Percentiles rank a stretch among this genome's conserved stretches.
These are phyloP conservation scores for Scheffersomyces insectosa DNA, from an alignment of 1,139 yeast species.

Conservation along the genomic window DNA sequence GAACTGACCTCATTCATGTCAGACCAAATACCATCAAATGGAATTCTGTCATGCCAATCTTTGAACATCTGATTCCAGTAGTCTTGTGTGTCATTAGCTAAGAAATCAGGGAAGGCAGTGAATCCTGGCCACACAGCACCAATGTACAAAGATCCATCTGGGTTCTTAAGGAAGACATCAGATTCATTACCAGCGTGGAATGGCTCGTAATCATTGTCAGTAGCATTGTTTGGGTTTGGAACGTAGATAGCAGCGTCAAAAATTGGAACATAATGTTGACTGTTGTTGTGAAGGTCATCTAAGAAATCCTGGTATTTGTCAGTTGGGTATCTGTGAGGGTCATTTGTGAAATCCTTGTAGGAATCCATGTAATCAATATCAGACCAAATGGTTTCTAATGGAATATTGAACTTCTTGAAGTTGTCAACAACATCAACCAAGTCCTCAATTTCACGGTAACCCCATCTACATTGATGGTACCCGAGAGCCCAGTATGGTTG, in stretches of 20 bases:
- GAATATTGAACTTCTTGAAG: slow-evolving; percentile 20
- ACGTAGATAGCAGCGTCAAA: slow-evolving; percentile 34
- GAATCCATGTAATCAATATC: slow-evolving; percentile 28
- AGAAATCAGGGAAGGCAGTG: slow-evolving; percentile 35
- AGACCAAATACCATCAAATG: slow-evolving; percentile 35
- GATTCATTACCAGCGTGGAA: slow-evolving; percentile 25
- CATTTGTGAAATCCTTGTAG: slow-evolving; percentile 30
- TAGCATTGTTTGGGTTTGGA: slow-evolving; percentile 24
- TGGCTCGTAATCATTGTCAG: slow-evolving; percentile 21
- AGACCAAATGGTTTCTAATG: slow-evolving; percentile 25
- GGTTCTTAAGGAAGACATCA: slow-evolving; percentile 29
- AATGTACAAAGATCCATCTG: slow-evolving; percentile 24
- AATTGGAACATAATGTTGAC: slow-evolving; percentile 32
- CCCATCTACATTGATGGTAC: slow-evolving; percentile 46
- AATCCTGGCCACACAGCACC: slow-evolving; percentile 29
- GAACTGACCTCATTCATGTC: slow-evolving; percentile 38
- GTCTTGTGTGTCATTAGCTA: slow-evolving; percentile 21
- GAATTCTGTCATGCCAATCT: slow-evolving; percentile 20
- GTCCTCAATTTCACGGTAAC: slow-evolving; percentile 17
- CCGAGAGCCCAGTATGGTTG: slow-evolving; percentile 28
- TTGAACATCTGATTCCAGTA: slow-evolving; percentile 25
- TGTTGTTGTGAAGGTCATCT: slow-evolving; percentile 21
- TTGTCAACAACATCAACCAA: slow-evolving; percentile 18
- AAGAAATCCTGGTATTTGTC: slow-evolving; percentile 20
- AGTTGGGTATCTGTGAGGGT: slow-evolving; percentile 24